Percentiles rank a stretch among this genome's conserved stretches.
These are phyloP conservation scores for Tephrocybe sp. DNA, from an alignment of 768 basidiomycete genomes.

Conservation along the genomic window DNA sequence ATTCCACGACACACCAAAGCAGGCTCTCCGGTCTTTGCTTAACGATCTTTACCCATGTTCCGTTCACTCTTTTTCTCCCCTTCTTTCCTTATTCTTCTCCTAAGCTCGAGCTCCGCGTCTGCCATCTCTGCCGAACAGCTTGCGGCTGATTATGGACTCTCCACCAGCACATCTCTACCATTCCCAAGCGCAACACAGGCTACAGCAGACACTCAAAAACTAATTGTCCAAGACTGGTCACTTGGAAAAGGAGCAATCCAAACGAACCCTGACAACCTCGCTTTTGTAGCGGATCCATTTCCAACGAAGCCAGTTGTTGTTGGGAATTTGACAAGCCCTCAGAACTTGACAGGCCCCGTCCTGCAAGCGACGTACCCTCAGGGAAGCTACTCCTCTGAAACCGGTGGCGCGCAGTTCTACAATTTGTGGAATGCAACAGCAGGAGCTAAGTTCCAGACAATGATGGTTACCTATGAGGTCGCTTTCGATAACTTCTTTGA, in stretches of 20 bases:
- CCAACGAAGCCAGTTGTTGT: conserved; percentile 41
- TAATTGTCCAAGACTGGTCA: conserved; percentile 58
- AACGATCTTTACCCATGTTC: conserved; percentile 3
- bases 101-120: conserved; percentile 15
- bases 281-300: conserved; percentile 71
- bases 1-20: not conserved
- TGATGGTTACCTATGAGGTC: conserved; percentile 74
- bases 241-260: conserved; percentile 61
- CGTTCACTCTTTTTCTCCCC: conserved; percentile 17
- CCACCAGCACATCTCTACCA: conserved; percentile 61
- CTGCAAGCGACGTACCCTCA: conserved; percentile 64
- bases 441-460: conserved; percentile 54
- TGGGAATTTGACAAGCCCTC: too few relatives aligned
- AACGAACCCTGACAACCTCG: conserved; percentile 51
- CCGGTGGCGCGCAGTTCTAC: conserved; percentile 68
- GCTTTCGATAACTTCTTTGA: conserved; percentile 65
- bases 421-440: conserved; percentile 65
- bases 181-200: conserved; percentile 63
- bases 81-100: conserved; percentile 14
- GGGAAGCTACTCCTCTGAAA: conserved; percentile 57
- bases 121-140: conserved; percentile 33
- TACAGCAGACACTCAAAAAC: conserved; percentile 45
- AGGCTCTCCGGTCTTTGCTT: not conserved
- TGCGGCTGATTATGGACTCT: conserved; percentile 50
- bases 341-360: conserved; percentile 38